Base-by-base conservation (phyloP, 495 filamentous ascomycete species). In the Penicillium subrubescens region DNA sequence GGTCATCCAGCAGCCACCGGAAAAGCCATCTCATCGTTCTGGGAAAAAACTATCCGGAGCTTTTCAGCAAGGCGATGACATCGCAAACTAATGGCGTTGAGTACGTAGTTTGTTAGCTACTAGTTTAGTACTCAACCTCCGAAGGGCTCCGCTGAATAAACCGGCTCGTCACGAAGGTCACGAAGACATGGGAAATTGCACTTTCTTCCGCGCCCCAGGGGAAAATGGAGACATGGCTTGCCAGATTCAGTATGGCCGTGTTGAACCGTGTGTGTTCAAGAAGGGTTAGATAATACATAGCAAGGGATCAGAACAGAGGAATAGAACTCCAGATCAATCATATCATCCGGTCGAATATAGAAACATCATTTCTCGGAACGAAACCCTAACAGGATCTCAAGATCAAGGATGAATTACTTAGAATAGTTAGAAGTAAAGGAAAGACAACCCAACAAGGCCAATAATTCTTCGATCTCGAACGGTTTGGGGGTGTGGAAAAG, bases 1-100 rank as follows among this genome's bases (percentile, higher is more conserved):
- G 55, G 60, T 46, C 51, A 64, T 67, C 64, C 34, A 60, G 25
- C 59, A 66, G 63, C 60, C 55, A 59, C 46, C 60, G 43, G 33
- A 65, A 57, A 21, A 44, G 43, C 53, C 37, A 57, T 48, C 31
- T 31, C 53, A 25, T 44, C 25, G 15, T 43, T 58, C 55, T 58
- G 19, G 56, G 56, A 17, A 58, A 58, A 43, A 58, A 58, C 37
- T 31, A 58, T 58, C 56, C 56, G 56, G 56, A 58, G 56, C 55
- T 43, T 44, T 44, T 27, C 35, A 48, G 35, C 3, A 41, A 37
- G 53, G 29, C 58, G 33, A 35, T 44, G 39, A 35, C 56, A 58
- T 44, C 56, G 56, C 34, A 21, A 12, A 15, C 19, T 11, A 41
- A 41, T 41, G 37, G 11, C 8, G 2, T 31, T 27, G 17, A 19